Conservation (phyloP, 257 asterid genomes). For the Mitragyna speciosa region DNA sequence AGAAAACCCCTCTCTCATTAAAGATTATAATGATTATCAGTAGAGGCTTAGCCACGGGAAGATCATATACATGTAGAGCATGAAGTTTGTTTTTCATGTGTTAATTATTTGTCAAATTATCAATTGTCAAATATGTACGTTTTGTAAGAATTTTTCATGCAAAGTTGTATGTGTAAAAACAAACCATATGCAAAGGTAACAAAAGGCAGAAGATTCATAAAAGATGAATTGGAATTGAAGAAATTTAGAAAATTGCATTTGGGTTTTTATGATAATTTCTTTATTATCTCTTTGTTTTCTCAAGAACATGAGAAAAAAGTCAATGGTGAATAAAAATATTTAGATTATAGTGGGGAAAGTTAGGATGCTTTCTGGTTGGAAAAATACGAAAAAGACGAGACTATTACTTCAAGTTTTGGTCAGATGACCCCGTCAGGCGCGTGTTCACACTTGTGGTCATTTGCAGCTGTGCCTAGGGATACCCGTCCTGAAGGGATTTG, state of each 20-base stretch:
- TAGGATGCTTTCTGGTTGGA: conserved; percentile 8
- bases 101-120: neutral
- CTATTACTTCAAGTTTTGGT: neutral
- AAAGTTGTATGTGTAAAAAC: neutral
- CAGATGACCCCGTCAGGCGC: neutral
- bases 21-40: neutral
- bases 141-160: neutral
- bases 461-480: neutral
- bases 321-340: conserved; percentile 3
- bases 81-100: neutral
- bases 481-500: no score
- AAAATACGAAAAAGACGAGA: neutral
- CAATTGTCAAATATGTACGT: neutral
- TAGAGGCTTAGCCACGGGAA: neutral
- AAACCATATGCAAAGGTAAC: neutral
- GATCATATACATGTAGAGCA: neutral
- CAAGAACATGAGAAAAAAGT: neutral
- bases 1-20: neutral
- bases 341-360: neutral
- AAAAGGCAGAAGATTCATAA: neutral
- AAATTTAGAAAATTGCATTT: conserved; percentile 3
- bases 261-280: neutral
- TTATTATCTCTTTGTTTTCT: neutral
- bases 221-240: neutral
- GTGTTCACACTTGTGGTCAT: neutral